Conservation (phyloP, 768 basidiomycete species). For the Termitomyces sp. region DNA sequence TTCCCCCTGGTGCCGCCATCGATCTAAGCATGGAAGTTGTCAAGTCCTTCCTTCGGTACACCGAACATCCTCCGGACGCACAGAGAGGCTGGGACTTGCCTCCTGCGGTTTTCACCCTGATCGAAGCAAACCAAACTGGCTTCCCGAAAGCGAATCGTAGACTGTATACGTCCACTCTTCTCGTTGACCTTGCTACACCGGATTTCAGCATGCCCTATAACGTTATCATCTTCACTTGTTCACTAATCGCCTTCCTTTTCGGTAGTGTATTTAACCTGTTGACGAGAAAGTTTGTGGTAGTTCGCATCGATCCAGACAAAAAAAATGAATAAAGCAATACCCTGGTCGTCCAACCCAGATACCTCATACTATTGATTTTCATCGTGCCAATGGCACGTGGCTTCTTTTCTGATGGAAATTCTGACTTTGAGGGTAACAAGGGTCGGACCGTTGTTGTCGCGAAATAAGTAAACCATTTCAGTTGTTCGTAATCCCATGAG, state of each 20-base stretch:
- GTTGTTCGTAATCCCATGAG: not conserved
- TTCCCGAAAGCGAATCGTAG: slow-evolving; percentile 22
- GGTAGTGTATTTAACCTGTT: slow-evolving; percentile 87
- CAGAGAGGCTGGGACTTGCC: slow-evolving; percentile 94
- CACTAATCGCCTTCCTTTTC: slow-evolving; percentile 87
- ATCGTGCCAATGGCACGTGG: slow-evolving; percentile 1
- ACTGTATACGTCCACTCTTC: slow-evolving; percentile 75
- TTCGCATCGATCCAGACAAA: slow-evolving; percentile 20
- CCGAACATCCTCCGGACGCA: slow-evolving; percentile 94
- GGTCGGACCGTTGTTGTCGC: slow-evolving; percentile 5
- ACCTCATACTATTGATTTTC: not conserved
- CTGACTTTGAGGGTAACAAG: not conserved
- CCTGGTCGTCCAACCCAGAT: not conserved
- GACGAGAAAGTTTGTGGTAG: slow-evolving; percentile 73
- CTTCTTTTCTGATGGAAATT: slow-evolving; percentile 12
- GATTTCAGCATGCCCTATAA: slow-evolving; percentile 99
- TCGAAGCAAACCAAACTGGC: slow-evolving; percentile 15
- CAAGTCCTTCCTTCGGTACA: slow-evolving; percentile 87
- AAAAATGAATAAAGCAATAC: slow-evolving; percentile 5
- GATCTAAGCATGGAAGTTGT: slow-evolving; percentile 67
- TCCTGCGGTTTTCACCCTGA: slow-evolving; percentile 66
- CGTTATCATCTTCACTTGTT: slow-evolving; percentile 95
- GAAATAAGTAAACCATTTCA: not conserved
- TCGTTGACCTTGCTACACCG: slow-evolving; percentile 94
- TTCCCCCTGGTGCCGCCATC: slow-evolving; percentile 67